Base-by-base conservation (phyloP, 1,139 yeast genomes). In the Scheffersomyces quercinus region DNA sequence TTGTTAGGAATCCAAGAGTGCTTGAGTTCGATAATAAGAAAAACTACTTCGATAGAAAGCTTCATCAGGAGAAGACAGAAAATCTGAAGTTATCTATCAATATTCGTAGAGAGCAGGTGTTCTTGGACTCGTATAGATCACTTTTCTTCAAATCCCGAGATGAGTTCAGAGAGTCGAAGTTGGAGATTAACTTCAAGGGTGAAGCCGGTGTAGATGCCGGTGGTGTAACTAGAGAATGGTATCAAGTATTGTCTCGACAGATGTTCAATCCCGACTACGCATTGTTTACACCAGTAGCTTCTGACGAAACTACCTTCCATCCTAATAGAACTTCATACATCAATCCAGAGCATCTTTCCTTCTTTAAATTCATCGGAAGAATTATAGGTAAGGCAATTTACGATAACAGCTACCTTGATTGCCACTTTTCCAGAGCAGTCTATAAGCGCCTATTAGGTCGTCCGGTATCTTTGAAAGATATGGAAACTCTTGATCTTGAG, bases 121-220 rank as follows among this genome's bases (percentile, higher is more conserved):
- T 95, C 59, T 74, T 90, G 60, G 99, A 93, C 58, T 88, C 97
- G 4, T 93, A 88, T 67, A 73, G 96, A 43, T 77, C 95, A 0
- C 67, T 93, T 39, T 89, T 89, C 59, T 90, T 86, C 74, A 90
- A 89, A 57, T 70, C 88, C 0, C 80, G 82, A 31, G 88, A 84
- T 11, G 95, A 88, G 48, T 82, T 91, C 60, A 81, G 84, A 55
- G 77, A 81, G 42, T 79, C 93, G 4, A 83, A 85, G 50, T 70
- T 93, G 53, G 93, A 87, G 43, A 83, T 95, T 36, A 79, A 78
- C 29, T 95, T 95, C 69, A 85, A 84, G 54, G 97, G 96, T 3
- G 99, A 95, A 62, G 87, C 88, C 46, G 99, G 99, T 53, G 88
- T 93, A 40, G 99, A 95, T 73, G 99, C 97, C 3, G 99, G 99